phyloP scores from a whole-genome alignment of 129 eudicot species.

The Cynara cardunculus region DNA sequence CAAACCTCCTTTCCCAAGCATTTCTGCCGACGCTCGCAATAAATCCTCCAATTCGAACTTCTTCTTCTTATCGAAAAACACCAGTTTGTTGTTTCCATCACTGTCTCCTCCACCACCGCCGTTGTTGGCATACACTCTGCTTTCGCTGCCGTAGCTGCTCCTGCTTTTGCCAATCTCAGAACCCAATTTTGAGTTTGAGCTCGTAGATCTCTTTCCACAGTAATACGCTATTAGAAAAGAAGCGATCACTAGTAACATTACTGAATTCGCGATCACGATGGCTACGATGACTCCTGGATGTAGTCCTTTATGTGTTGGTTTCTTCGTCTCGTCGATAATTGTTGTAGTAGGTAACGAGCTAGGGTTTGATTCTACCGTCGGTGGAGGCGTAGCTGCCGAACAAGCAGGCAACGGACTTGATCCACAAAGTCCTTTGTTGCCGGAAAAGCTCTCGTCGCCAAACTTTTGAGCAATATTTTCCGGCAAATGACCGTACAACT shows the following conservation, averaged over 20 bases:
- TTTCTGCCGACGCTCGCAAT: conserved; percentile 89
- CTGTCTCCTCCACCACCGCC: conserved; percentile 62
- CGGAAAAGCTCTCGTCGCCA: conserved; percentile 55
- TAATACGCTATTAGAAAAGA: conserved; percentile 51
- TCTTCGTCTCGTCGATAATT: conserved; percentile 13
- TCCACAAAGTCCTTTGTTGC: conserved; percentile 80
- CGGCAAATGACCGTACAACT: conserved; percentile 52
- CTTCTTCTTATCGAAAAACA: conserved; percentile 77
- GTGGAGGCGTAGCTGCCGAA: conserved; percentile 34
- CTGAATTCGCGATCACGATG: conserved; percentile 49
- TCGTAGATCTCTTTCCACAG: conserved; percentile 47
- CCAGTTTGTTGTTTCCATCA: conserved; percentile 62
- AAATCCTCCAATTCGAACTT: conserved; percentile 88
- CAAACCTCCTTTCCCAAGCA: conserved; percentile 95
- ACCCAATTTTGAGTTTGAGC: conserved; percentile 37
- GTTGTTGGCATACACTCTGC: conserved; percentile 53
- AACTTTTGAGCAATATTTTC: conserved; percentile 28
- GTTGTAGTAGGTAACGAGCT: conserved; percentile 52
- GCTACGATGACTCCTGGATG: conserved; percentile 64
- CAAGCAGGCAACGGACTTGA: conserved; percentile 46
- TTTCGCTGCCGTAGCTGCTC: conserved; percentile 73
- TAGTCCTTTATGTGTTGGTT: conserved; percentile 34
- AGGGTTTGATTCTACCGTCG: conserved; percentile 75
- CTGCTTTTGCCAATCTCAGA: conserved; percentile 49
- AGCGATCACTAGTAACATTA: conserved; percentile 38